Base-by-base conservation (phyloP, 371 early-diverging fungal species). In the Mortierella sp. region DNA sequence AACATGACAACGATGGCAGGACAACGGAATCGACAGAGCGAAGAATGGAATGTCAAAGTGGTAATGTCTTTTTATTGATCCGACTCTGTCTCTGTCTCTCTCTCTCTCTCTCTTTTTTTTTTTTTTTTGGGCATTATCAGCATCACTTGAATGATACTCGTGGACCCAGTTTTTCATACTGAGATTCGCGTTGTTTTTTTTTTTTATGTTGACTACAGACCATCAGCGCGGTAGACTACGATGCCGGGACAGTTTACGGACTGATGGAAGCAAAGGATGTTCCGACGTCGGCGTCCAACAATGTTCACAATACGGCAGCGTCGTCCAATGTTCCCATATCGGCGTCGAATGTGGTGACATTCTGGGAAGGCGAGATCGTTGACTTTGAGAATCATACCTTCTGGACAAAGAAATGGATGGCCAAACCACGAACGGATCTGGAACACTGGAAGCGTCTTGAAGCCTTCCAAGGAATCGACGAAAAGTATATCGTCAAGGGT, bases 331-430 rank as follows among this genome's bases (percentile, higher is more conserved):
- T 86, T 29, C 85, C 85, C 9, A 55, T 70, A 47, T 80, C 82
- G 4, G 34, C 34, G 4, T 34, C 34, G 10, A 78, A 76, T 13
- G 84, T 86, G 3, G 76, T 82, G 27, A 86, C 87, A 0, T 81
- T 64, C 50, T 86, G 87, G 87, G 84, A 86, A 54, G 87, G 87
- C 60, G 85, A 86, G 78, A 76, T 82, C 41, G 60, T 86, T 29
- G 87, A 86, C 61, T 85, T 86, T 78, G 81, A 76, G 39, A 84
- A 86, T 57, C 69, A 82, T 49, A 65, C 63, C 37, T 66, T 83
- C 48, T 71, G 80, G 78, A 86, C 86, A 16, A 66, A 63, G 54
- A 84, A 84, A 56, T 86, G 85, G 85, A 46, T 70, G 3, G 81
- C 86, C 9, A 59, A 60, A 21, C 41, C 77, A 13, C 63, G 71